Evolutionary conservation across 2,329 filamentous ascomycete species (phyloP), one percentile per base, ranked within the genome.

Genomic region (Tolypocladium ophioglossoides): DNA sequence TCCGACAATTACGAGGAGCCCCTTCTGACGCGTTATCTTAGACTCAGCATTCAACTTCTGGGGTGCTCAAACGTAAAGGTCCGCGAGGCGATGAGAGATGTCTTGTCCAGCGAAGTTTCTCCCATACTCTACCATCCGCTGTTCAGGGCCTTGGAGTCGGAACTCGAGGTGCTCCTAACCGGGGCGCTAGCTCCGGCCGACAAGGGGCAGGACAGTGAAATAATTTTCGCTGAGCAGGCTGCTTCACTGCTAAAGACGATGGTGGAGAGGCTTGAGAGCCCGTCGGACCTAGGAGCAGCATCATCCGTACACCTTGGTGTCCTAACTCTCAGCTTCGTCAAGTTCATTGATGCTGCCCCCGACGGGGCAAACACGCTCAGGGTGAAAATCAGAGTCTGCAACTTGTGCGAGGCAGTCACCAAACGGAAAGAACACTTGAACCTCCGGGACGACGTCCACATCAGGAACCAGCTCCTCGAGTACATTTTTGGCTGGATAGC

Each of bases 401-500:
- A 86, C 59, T 68, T 87, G 9, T 85, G 79, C 56, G 84, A 87
- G 59, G 78, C 78, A 4, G 78, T 87, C 37, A 84, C 79, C 14
- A 80, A 78, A 65, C 78, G 83, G 59, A 87, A 86, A 61, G 84
- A 87, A 61, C 78, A 86, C 51, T 69, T 87, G 44, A 87, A 86
- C 59, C 70, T 87, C 12, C 77, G 84, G 51, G 83, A 87, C 60
- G 84, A 87, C 64, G 80, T 87, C 40, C 78, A 83, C 32, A 84
- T 86, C 61, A 74, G 84, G 52, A 87, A 87, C 58, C 83, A 86
- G 61, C 71, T 87, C 16, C 71, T 87, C 12, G 84, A 86, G 63
- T 82, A 83, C 55, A 80, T 86, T 38, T 85, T 85, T 57, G 77
- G 80, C 56, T 87, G 84, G 84, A 85, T 87, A 60, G 78, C 82